Evolutionary conservation across 1,139 yeast species (phyloP), one percentile per base, ranked within the genome.

Genomic region (Pichia sp.): DNA sequence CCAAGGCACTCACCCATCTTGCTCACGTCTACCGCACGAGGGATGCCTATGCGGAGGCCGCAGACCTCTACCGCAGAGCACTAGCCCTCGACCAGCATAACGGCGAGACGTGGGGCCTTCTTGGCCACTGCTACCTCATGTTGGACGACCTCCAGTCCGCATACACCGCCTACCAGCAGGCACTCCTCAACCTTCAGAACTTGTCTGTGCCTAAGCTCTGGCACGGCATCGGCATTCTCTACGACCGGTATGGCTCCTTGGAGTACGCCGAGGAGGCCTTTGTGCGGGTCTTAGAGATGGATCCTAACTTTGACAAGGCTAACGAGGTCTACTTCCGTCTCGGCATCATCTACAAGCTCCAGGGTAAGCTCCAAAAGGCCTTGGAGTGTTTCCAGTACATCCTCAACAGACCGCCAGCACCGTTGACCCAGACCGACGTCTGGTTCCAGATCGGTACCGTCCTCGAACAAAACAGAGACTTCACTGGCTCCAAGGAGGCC

Each of bases 391-490:
- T 93, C 76, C 86, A 89, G 67, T 93, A 91, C 69, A 93, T 93
- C 59, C 73, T 93, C 60, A 78, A 84, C 53, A 87, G 85, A 68
- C 99, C 99, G 1, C 99, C 99, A 1, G 86, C 88, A 51, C 99
- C 99, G 1, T 74, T 93, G 60, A 91, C 97, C 44, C 96, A 90
- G 66, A 91, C 96, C 46, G 99, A 93, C 67, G 95, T 93, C 52
- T 93, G 98, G 98, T 93, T 93, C 74, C 99, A 93, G 70, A 87
- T 93, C 60, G 99, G 99, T 46, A 87, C 90, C 41, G 98, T 93
- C 1, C 79, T 93, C 63, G 99, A 93, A 68, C 96, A 88, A 65
- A 95, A 88, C 70, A 85, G 90, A 66, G 96, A 91, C 66, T 91
- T 88, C 79, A 80, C 78, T 57, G 88, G 91, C 41, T 98, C 99